Percentiles rank a stretch among this genome's conserved stretches.
Evolutionary conservation across 345 rosid genomes (phyloP).

Genomic region (Camelina neglecta): DNA sequence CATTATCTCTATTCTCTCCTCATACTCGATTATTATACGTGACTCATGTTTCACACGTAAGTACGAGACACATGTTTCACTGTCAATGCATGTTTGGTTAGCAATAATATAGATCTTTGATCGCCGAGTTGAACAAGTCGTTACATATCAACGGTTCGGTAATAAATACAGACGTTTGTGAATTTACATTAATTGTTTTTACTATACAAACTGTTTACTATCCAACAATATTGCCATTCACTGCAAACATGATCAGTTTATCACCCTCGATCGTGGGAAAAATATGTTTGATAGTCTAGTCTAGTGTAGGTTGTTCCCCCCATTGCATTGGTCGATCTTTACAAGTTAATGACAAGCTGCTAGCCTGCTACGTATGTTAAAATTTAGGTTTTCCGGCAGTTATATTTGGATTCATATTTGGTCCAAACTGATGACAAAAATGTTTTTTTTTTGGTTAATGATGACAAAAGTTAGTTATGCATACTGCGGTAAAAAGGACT

Average conservation of each 20-base stretch:
- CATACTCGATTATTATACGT: neutral
- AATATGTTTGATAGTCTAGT: neutral
- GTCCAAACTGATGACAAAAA: neutral
- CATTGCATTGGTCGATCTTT: neutral
- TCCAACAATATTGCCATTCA: neutral
- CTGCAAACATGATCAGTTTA: neutral
- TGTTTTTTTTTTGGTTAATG: neutral
- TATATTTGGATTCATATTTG: neutral
- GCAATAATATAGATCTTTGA: neutral
- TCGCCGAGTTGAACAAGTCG: neutral
- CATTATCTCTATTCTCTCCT: constrained; percentile 1
- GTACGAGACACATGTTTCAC: constrained; percentile 21
- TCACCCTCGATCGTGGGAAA: neutral
- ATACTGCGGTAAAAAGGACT: neutral
- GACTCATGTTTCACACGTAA: neutral
- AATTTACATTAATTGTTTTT: neutral
- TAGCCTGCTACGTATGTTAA: neutral
- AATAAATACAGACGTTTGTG: neutral
- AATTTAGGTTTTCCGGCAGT: neutral
- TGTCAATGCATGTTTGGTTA: constrained; percentile 27
- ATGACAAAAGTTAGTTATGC: neutral
- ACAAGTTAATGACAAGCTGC: neutral
- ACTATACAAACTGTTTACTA: neutral
- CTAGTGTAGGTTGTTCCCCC: neutral
- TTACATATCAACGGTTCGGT: neutral